Base-by-base conservation (phyloP, 352 stramenopile genomes). In the Pythium myriotylum region DNA sequence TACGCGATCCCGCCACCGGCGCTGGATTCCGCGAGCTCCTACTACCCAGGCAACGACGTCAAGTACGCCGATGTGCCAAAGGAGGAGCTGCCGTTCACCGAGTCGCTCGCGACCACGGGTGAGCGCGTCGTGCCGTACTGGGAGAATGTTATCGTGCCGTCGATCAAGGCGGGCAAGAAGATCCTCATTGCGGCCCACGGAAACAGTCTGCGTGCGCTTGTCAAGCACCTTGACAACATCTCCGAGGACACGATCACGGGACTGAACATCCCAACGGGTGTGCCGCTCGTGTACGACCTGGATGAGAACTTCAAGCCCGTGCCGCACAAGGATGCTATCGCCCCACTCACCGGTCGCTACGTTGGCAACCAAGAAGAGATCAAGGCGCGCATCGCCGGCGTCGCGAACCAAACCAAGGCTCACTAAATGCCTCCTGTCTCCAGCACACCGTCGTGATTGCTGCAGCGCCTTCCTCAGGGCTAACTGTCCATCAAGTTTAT, bases 201-300 rank as follows among this genome's bases (percentile, higher is more conserved):
- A 67, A 99, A 99, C 81, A 97, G 90, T 48, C 87, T 99, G 24
- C 93, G 98, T 59, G 97, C 98, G 13, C 82, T 99, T 35, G 96
- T 99, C 6, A 99, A 99, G 83, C 94, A 99, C 76, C 82, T 99
- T 59, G 98, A 99, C 74, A 86, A 92, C 69, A 99, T 99, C 73
- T 83, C 87, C 19, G 92, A 98, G 68, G 93, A 98, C 69, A 88
- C 89, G 16, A 99, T 99, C 85, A 92, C 88, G 50, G 94, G 96
- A 32, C 84, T 99, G 46, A 99, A 99, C 84, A 99, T 99, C 72
- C 95, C 92, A 20, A 98, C 96, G 16, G 97, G 92, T 33, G 90
- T 97, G 45, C 97, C 97, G 24, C 83, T 99, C 29, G 89, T 99
- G 62, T 99, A 98, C 84, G 92, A 99, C 72, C 68, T 99, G 61